These are phyloP conservation scores for Cordyceps cicadae DNA, from an alignment of 2,329 filamentous ascomycete species.

Conservation along the genomic window DNA sequence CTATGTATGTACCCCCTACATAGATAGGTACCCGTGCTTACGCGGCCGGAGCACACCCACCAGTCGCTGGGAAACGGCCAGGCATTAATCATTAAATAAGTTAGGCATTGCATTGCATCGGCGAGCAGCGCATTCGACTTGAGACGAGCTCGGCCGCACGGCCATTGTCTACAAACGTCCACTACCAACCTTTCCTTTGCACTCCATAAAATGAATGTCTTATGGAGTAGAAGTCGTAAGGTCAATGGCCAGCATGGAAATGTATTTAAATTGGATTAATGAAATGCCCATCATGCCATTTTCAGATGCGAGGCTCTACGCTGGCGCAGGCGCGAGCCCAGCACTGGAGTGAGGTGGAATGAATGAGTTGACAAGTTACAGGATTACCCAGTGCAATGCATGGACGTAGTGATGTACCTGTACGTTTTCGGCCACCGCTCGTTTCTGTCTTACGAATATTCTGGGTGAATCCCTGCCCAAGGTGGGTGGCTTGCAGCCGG, in stretches of 20 bases:
- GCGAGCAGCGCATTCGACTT: not conserved
- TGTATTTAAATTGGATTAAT: too few species aligned
- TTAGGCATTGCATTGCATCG: not conserved
- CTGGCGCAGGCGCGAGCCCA: not conserved
- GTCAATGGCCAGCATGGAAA: too few species aligned
- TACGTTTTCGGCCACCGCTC: too few species aligned
- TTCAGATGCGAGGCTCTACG: not conserved
- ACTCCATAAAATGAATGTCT: too few species aligned
- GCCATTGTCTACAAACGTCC: not conserved
- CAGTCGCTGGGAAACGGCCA: too few species aligned
- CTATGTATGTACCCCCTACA: too few species aligned
- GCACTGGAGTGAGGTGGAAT: not conserved
- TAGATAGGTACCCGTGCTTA: not conserved
- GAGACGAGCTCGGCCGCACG: not conserved
- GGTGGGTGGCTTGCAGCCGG: too few species aligned
- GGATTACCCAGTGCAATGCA: too few species aligned
- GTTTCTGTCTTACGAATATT: not conserved
- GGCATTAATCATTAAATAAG: too few species aligned
- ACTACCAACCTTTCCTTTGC: too few species aligned
- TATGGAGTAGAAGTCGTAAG: too few species aligned
- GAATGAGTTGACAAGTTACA: not conserved
- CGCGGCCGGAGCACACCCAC: not conserved
- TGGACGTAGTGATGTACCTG: not conserved
- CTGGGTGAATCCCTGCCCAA: not conserved
- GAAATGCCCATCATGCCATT: too few species aligned